Evolutionary conservation across 441 rosid species (phyloP).

Genomic region (Eruca vesicaria): DNA sequence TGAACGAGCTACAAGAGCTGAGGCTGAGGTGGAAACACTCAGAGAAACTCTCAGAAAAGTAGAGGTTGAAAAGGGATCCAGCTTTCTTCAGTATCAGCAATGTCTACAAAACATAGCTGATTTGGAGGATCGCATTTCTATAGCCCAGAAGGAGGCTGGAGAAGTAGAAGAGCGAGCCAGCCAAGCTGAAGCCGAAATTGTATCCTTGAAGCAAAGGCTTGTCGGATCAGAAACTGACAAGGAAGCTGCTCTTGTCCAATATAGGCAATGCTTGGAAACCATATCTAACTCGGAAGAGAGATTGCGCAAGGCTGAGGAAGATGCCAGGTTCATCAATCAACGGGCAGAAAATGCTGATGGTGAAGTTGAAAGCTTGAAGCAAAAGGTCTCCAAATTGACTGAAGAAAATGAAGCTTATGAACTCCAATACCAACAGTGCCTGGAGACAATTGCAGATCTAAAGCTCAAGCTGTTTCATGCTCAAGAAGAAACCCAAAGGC

Average conservation of each 20-base stretch:
- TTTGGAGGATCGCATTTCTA: slow-evolving; percentile 54
- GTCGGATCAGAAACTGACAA: slow-evolving; percentile 62
- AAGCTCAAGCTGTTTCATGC: slow-evolving; percentile 62
- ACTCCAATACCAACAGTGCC: slow-evolving; percentile 64
- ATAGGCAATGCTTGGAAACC: slow-evolving; percentile 56
- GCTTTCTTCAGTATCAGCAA: slow-evolving; percentile 65
- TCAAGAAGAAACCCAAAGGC: slow-evolving; percentile 67
- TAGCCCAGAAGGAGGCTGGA: slow-evolving; percentile 55
- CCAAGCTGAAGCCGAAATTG: slow-evolving; percentile 58
- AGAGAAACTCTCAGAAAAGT: slow-evolving; percentile 57
- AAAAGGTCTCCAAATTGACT: slow-evolving; percentile 52
- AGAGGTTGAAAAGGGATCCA: slow-evolving; percentile 62
- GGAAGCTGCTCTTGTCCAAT: slow-evolving; percentile 55
- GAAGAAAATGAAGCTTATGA: slow-evolving; percentile 76
- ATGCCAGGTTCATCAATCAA: slow-evolving; percentile 42
- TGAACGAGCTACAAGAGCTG: slow-evolving; percentile 73
- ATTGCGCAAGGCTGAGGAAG: slow-evolving; percentile 63
- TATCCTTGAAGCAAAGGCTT: slow-evolving; percentile 56
- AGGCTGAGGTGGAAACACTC: slow-evolving; percentile 70
- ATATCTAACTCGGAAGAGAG: slow-evolving; percentile 62
- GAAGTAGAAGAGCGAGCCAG: slow-evolving; percentile 58
- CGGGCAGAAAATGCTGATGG: slow-evolving; percentile 61
- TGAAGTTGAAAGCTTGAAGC: slow-evolving; percentile 69
- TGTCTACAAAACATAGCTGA: slow-evolving; percentile 67
- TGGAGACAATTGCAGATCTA: slow-evolving; percentile 64